phyloP scores from a whole-genome alignment of 164 flowering plant species.

The Kalanchoe fedtschenkoi region DNA sequence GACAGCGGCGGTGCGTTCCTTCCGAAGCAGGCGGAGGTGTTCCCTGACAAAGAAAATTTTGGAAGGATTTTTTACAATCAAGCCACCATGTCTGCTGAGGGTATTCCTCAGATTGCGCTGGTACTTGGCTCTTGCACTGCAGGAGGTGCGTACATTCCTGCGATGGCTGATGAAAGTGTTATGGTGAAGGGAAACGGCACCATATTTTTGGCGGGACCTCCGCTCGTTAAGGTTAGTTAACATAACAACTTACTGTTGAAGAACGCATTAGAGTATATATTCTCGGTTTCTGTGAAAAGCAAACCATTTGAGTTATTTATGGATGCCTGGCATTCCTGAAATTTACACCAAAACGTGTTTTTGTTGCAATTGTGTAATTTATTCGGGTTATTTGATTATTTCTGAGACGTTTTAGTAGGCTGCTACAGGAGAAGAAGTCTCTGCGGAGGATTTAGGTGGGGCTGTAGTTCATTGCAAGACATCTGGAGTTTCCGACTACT shows the following conservation, averaged over 20 bases:
- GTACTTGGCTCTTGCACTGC: conserved; percentile 97
- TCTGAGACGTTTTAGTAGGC: conserved; percentile 41
- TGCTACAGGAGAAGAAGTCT: conserved; percentile 97
- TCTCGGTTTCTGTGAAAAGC: not conserved
- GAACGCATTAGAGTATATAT: not conserved
- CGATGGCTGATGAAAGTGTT: conserved; percentile 99
- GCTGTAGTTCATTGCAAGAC: conserved; percentile 83
- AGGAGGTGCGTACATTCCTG: conserved; percentile 99
- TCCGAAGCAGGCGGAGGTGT: conserved; percentile 93
- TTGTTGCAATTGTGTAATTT: not conserved
- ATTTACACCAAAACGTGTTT: not conserved
- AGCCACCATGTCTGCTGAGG: conserved; percentile 80
- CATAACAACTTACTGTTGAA: not conserved
- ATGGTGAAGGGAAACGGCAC: conserved; percentile 99
- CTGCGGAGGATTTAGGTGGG: conserved; percentile 94
- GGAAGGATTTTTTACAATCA: conserved; percentile 93
- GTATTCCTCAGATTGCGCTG: conserved; percentile 89
- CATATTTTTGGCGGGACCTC: conserved; percentile 96
- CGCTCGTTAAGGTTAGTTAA: conserved; percentile 87
- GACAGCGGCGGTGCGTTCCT: conserved; percentile 99
- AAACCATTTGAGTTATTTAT: not conserved
- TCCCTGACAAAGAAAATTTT: conserved; percentile 91
- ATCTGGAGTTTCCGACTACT: conserved; percentile 94
- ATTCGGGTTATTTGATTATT: not conserved
- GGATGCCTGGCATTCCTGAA: not conserved